phyloP scores from a whole-genome alignment of 2,329 filamentous ascomycete genomes.

The Grosmannia serpens region DNA sequence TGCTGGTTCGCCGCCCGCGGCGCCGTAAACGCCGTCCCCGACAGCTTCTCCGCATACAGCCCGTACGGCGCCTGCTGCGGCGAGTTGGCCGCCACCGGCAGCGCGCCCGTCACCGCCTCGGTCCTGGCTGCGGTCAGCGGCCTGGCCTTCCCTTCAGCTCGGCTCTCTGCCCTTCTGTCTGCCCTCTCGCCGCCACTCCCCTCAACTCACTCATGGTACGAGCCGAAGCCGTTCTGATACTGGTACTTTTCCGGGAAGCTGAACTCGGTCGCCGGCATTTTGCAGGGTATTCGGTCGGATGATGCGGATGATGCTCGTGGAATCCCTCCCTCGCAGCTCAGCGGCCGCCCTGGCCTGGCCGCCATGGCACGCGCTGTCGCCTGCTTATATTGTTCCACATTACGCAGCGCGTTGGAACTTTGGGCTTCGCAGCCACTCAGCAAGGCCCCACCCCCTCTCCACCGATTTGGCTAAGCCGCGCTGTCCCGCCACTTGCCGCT shows the following conservation, averaged over 20 bases:
- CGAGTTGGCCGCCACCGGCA: constrained; percentile 66
- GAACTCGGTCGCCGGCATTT: constrained; percentile 41
- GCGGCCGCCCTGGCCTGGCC: background rate
- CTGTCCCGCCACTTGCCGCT: background rate
- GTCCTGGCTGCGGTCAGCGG: constrained; percentile 34
- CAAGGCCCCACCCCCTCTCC: background rate
- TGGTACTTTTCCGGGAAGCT: constrained; percentile 45
- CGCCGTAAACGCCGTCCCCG: constrained; percentile 59
- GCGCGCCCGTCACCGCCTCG: constrained; percentile 61
- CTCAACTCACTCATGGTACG: constrained; percentile 56
- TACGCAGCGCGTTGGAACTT: background rate
- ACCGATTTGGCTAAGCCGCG: background rate
- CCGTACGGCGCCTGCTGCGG: constrained; percentile 69
- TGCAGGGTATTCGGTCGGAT: background rate
- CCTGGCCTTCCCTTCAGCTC: background rate
- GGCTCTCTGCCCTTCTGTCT: background rate
- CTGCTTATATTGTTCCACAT: background rate
- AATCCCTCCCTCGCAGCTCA: background rate
- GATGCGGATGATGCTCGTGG: background rate
- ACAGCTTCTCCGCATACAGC: constrained; percentile 71
- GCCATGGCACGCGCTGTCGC: background rate
- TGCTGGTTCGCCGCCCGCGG: constrained; percentile 57
- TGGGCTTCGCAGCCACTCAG: too few relatives aligned
- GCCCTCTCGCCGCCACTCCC: background rate
- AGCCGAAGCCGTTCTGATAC: constrained; percentile 69